These are phyloP conservation scores for Ogataea allantospora DNA, from an alignment of 805 yeast species.

Conservation along the genomic window DNA sequence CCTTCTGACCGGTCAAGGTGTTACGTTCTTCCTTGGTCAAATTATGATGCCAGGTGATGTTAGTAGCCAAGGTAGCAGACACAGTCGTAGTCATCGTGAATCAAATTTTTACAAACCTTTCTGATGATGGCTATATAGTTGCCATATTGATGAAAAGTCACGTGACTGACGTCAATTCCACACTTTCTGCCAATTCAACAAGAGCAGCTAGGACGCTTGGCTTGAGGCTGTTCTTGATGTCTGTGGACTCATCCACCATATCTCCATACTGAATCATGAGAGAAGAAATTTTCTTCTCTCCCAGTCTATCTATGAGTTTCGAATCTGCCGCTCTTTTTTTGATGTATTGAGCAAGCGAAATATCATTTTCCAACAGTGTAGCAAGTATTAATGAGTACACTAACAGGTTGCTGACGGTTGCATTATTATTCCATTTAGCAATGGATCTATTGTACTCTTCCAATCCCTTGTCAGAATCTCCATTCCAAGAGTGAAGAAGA, in stretches of 20 bases:
- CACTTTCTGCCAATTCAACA: slow-evolving; percentile 6
- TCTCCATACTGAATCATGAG: slow-evolving; percentile 34
- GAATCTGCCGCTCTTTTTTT: slow-evolving; percentile 30
- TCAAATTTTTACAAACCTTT: slow-evolving; percentile 1
- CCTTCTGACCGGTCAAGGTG: slow-evolving; percentile 69
- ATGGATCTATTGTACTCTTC: slow-evolving; percentile 33
- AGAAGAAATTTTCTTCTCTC: slow-evolving; percentile 24
- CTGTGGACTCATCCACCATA: slow-evolving; percentile 20
- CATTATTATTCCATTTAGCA: slow-evolving; percentile 11
- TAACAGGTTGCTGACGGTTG: slow-evolving; percentile 15
- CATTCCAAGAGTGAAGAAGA: slow-evolving; percentile 11
- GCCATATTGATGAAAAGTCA: slow-evolving; percentile 2
- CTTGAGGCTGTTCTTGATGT: slow-evolving; percentile 2
- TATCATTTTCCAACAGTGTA: slow-evolving; percentile 25
- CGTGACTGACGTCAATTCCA: slow-evolving; percentile 7
- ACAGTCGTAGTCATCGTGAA: slow-evolving; percentile 79
- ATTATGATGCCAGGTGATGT: slow-evolving; percentile 95
- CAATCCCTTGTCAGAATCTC: slow-evolving; percentile 29
- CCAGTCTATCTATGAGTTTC: slow-evolving; percentile 22
- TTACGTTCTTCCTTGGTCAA: slow-evolving; percentile 81
- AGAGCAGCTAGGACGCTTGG: slow-evolving; percentile 2
- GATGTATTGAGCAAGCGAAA: slow-evolving; percentile 34
- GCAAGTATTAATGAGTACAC: slow-evolving; percentile 29
- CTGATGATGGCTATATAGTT: neutral
- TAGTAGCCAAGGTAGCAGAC: slow-evolving; percentile 63